phyloP scores from a whole-genome alignment of 169 alveolate species.

The Plasmodium fragile region DNA sequence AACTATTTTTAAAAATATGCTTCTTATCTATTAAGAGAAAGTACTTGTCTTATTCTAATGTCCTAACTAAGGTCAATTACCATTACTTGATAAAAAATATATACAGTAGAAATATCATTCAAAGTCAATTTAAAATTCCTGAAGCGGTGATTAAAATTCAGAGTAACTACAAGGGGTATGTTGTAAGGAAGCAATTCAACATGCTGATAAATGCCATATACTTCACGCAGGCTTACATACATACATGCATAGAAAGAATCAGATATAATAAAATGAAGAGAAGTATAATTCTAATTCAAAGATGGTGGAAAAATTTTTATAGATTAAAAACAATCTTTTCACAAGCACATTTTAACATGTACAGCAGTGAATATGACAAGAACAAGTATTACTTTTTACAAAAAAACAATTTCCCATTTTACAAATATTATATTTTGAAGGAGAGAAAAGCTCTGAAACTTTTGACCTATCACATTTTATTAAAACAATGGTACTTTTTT shows the following conservation, averaged over 20 bases:
- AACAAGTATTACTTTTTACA: constrained; percentile 46
- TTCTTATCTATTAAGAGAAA: constrained; percentile 73
- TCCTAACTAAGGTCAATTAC: constrained; percentile 47
- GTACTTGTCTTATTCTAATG: constrained; percentile 32
- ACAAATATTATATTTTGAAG: constrained; percentile 64
- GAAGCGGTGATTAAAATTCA: constrained; percentile 74
- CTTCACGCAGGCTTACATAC: constrained; percentile 75
- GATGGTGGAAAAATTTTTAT: constrained; percentile 70
- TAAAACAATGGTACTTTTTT: constrained; percentile 76
- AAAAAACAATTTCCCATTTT: constrained; percentile 69
- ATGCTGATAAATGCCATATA: constrained; percentile 53
- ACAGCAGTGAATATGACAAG: constrained; percentile 53
- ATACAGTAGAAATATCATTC: constrained; percentile 35
- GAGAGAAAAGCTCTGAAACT: constrained; percentile 66
- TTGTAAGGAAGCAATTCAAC: constrained; percentile 60
- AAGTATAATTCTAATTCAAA: constrained; percentile 42
- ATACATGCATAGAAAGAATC: constrained; percentile 42
- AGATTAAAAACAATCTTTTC: constrained; percentile 40
- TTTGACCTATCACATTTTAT: constrained; percentile 62
- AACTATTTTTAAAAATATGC: constrained; percentile 65
- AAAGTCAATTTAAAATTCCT: constrained; percentile 49
- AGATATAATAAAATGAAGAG: constrained; percentile 37
- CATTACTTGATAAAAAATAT: constrained; percentile 72
- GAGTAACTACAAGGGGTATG: constrained; percentile 52
- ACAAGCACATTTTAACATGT: constrained; percentile 29